These are phyloP conservation scores for Ganoderma sinense DNA, from an alignment of 1,284 basidiomycete genomes.

Conservation along the genomic window DNA sequence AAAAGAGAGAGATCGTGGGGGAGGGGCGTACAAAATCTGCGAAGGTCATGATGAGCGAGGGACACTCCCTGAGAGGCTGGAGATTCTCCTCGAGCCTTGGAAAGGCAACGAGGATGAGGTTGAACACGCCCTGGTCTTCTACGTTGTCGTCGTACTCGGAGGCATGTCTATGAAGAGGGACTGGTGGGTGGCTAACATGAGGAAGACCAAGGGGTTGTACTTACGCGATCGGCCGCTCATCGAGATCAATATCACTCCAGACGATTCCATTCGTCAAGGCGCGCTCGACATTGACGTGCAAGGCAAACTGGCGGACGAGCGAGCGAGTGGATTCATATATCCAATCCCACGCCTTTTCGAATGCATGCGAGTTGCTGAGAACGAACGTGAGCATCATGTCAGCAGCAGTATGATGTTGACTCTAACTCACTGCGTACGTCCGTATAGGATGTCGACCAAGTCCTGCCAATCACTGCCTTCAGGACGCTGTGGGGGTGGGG, in stretches of 20 bases:
- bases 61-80: background rate
- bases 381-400: background rate
- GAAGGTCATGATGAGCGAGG: background rate
- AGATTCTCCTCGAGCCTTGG: background rate
- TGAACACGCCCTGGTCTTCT: background rate
- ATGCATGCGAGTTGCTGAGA: background rate
- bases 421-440: background rate
- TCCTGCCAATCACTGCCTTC: too few relatives aligned
- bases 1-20: too few relatives aligned
- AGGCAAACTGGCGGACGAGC: background rate
- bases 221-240: background rate
- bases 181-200: too few relatives aligned
- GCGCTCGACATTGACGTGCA: background rate
- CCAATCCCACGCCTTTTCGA: background rate
- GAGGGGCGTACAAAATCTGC: background rate
- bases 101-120: background rate
- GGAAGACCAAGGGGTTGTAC: background rate
- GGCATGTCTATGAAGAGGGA: background rate
- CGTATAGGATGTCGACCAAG: too few relatives aligned
- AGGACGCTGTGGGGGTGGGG: too few relatives aligned
- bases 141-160: background rate
- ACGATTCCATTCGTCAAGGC: background rate
- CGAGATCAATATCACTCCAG: background rate
- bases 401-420: too few relatives aligned
- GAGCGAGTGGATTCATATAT: background rate